Evolutionary conservation across 148 eudicot genomes (phyloP), one percentile per base, ranked within the genome.

Genomic region (Rhododendron simsii): DNA sequence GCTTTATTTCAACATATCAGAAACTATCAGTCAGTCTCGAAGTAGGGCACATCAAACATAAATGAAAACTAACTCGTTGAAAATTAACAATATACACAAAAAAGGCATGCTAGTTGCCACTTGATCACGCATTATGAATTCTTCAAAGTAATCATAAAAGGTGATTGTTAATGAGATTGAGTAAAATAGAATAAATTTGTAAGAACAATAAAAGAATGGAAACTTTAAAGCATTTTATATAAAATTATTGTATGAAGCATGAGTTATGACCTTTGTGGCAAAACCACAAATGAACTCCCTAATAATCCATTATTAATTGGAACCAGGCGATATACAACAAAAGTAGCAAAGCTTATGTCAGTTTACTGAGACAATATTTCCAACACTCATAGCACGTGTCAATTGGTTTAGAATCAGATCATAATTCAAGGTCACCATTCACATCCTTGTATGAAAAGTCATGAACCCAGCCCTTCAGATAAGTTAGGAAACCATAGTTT

Each of bases 1-100:
- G 86, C 83, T 85, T 47, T 53, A 69, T n/a, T 44, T 50, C 67
- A 61, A 81, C 35, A 86, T 57, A 84, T 67, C 39, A 85, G 63
- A 16, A 65, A 33, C 39, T 69, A 69, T 33, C 18, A 84, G 53
- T 12, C 18, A 35, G 57, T 63, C 55, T 84, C 74, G 9, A 12
- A 37, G 23, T 28, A 33, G 41, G 35, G 37, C 23, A 44, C 28
- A 61, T 14, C 26, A 59, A 75, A 48, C n/a, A 10, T 35, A 26
- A 3, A 78, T 4, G 18, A 63, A 9, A 63, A 63, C 41, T 2
- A 80, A 59, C 8, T 28, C 5, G 41, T 23, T 33, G 23, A 21
- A 16, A 53, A 35, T 57, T 10, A 55, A 1, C 44, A 33, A 9
- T 53, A 55, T 35, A 30, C 13, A 1, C 16, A n/a, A 63, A 9